These are phyloP conservation scores for Fomes fomentarius DNA, from an alignment of 1,284 basidiomycete genomes.

Conservation along the genomic window DNA sequence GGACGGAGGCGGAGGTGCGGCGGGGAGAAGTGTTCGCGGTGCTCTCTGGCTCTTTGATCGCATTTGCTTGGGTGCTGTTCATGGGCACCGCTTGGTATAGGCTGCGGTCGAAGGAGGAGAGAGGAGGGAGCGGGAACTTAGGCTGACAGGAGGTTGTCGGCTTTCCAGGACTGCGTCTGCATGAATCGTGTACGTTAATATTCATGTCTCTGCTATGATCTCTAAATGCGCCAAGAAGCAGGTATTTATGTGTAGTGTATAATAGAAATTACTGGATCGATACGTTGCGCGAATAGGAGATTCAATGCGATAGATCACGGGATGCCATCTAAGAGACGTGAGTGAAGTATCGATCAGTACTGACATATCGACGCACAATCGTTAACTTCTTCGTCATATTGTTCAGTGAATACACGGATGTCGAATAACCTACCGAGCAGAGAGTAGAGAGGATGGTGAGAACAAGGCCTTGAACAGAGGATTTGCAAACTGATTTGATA, in stretches of 20 bases:
- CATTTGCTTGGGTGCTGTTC: slow-evolving; percentile 69
- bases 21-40: slow-evolving; percentile 56
- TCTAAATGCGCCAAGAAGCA: no score
- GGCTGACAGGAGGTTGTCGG: no score
- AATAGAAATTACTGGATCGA: no score
- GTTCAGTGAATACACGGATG: slow-evolving; percentile 7
- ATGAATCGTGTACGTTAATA: no score
- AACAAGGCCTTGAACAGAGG: no score
- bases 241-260: no score
- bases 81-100: slow-evolving; percentile 62
- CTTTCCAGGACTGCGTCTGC: no score
- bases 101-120: slow-evolving; percentile 47
- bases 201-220: no score
- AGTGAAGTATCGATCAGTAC: not conserved
- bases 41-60: slow-evolving; percentile 48
- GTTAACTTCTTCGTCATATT: slow-evolving; percentile 16
- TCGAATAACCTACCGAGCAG: slow-evolving; percentile 9
- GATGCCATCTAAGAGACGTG: no score
- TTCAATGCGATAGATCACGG: no score
- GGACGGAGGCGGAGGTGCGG: slow-evolving; percentile 42
- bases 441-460: no score
- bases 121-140: slow-evolving; percentile 28
- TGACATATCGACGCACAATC: slow-evolving; percentile 7
- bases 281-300: no score
- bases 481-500: slow-evolving; percentile 9